A percentile compares a stretch with the other conserved stretches of the same genome.
Evolutionary conservation across 176 grass and related monocot species (phyloP).

Genomic region (Eleusine coracana): DNA sequence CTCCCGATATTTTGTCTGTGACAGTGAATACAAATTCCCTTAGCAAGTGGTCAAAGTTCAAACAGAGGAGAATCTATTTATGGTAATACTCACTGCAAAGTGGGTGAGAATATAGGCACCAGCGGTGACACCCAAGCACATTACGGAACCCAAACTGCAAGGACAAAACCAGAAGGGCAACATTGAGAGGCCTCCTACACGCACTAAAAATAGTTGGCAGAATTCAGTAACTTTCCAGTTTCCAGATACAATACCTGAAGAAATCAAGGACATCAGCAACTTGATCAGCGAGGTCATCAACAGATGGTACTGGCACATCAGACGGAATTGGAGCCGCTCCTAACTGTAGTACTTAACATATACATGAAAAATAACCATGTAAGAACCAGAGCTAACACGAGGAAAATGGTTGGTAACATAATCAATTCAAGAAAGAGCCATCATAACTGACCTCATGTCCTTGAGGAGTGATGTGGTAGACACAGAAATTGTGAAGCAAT

Average conservation of each 20-base stretch:
- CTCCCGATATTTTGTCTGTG: constrained; percentile 75
- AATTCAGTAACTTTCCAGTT: constrained; percentile 15
- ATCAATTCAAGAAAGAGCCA: constrained; percentile 23
- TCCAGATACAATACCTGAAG: constrained; percentile 65
- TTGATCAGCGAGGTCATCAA: constrained; percentile 84
- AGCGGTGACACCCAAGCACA: constrained; percentile 96
- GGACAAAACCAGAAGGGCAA: constrained; percentile 24
- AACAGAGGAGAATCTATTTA: constrained; percentile 10
- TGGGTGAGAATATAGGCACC: constrained; percentile 93
- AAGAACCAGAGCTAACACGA: constrained; percentile 26
- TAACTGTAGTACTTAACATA: constrained; percentile 69
- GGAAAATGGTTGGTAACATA: neutral
- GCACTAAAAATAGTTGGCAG: neutral
- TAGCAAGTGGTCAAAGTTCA: constrained; percentile 3
- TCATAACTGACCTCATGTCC: constrained; percentile 88
- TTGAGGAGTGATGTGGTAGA: constrained; percentile 94
- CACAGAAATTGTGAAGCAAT: constrained; percentile 92
- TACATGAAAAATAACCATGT: constrained; percentile 31
- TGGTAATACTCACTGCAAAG: constrained; percentile 68
- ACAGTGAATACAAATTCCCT: constrained; percentile 28
- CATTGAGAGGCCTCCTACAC: constrained; percentile 20
- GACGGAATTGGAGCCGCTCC: constrained; percentile 84
- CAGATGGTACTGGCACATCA: constrained; percentile 65
- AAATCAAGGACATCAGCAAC: constrained; percentile 89
- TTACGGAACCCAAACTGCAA: constrained; percentile 82